These are phyloP conservation scores for Macrocybe sp. DNA, from an alignment of 1,284 basidiomycete genomes.

Conservation along the genomic window DNA sequence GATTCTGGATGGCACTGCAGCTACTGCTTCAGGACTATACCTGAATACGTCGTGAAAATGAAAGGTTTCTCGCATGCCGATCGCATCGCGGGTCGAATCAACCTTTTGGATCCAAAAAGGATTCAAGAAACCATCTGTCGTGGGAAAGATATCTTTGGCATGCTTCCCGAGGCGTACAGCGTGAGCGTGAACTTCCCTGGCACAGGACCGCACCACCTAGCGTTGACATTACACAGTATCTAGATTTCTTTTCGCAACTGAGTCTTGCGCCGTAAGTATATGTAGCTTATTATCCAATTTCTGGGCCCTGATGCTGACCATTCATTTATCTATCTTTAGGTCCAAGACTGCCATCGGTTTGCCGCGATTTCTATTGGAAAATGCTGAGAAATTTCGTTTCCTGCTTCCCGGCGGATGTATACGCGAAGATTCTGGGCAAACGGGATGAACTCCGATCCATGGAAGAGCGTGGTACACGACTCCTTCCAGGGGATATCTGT, in stretches of 20 bases:
- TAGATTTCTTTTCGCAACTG: conserved; percentile 47
- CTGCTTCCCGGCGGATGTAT: conserved; percentile 56
- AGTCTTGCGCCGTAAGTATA: conserved; percentile 42
- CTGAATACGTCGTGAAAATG: conserved; percentile 62
- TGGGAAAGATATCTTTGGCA: conserved; percentile 62
- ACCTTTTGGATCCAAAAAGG: conserved; percentile 42
- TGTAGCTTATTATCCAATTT: no score
- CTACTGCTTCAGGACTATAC: conserved; percentile 60
- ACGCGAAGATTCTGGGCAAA: conserved; percentile 18
- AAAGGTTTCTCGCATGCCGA: conserved; percentile 63
- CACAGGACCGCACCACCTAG: neutral
- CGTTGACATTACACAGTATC: conserved; percentile 30
- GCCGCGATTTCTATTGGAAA: conserved; percentile 46
- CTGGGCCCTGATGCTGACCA: neutral
- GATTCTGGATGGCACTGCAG: conserved; percentile 62
- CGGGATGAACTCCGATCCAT: no score
- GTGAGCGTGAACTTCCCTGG: conserved; percentile 24
- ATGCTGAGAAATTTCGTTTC: conserved; percentile 47
- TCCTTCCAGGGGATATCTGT: no score
- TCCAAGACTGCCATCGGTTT: conserved; percentile 46
- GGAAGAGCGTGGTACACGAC: no score
- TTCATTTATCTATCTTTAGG: conserved; percentile 12
- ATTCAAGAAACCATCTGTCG: conserved; percentile 59
- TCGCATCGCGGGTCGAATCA: conserved; percentile 51
- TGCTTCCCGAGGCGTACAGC: conserved; percentile 62